Base-by-base conservation (phyloP, 2,329 filamentous ascomycete genomes). In the Aspergillus puulaauensis region DNA sequence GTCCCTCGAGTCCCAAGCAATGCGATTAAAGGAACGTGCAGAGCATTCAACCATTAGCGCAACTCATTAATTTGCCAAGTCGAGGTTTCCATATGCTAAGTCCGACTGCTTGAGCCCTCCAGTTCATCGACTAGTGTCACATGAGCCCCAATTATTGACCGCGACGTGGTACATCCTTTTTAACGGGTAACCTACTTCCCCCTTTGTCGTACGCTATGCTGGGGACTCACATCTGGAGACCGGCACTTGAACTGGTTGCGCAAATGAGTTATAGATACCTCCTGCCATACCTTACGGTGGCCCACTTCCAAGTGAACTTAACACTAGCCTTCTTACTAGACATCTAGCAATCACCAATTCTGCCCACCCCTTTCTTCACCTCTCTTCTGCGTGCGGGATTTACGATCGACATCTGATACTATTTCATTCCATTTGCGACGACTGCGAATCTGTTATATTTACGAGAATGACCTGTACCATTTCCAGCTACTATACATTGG, bases 1-100 rank as follows among this genome's bases (percentile, higher is more conserved):
- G 60, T 86, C 86, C 27, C 77, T 89, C 43, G 84, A 88, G 68
- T 80, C 82, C 35, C 86, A 89, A 72, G 86, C 86, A 37, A 77
- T 80, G 59, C 82, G 86, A 64, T 84, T 88, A 76, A 84, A 83
- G 66, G 82, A 83, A 60, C 81, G 86, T 62, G 83, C 85, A 23
- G 70, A 75, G 49, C 66, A 68, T 54, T 75, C 71, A 31, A 58
- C 70, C 40, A 63, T 72, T 58, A 70, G 70, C 59, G 57, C 63
- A 31, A 66, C 8, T 15, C 37, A 44, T 23, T 51, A 27, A 52
- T 46, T 6, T 15, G 6, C 17, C 17, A 43, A 21, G 21, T 48
- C 27, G 40, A 31, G 11, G 14, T 37, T 40, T 33, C 14, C 44
- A 6, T 50, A 33, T 27, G n/a, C 24, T 33, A 23, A 23, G n/a